Evolutionary conservation across 2,329 filamentous ascomycete species (phyloP).

Genomic region (Aspergillus proliferans): DNA sequence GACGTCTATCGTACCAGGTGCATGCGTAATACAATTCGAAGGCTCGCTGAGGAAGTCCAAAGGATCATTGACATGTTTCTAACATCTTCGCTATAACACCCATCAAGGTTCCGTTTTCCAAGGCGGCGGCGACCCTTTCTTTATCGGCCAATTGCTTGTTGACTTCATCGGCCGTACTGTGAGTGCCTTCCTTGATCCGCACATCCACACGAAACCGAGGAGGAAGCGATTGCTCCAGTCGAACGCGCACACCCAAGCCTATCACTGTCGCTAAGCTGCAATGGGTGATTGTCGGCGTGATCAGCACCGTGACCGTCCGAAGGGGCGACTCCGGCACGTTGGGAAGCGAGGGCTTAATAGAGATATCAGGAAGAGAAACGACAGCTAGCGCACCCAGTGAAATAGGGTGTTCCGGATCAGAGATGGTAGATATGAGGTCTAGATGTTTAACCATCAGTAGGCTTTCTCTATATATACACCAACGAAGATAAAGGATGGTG

Average conservation of each 20-base stretch:
- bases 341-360: conserved; percentile 63
- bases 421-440: conserved; percentile 93
- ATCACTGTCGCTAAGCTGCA: conserved; percentile 96
- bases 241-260: conserved; percentile 82
- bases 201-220: conserved; percentile 90
- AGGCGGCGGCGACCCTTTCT: conserved; percentile 86
- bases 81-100: conserved; percentile 90
- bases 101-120: conserved; percentile 89
- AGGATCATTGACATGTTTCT: conserved; percentile 62
- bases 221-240: conserved; percentile 83
- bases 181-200: conserved; percentile 90
- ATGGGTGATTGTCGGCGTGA: conserved; percentile 95
- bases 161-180: conserved; percentile 88
- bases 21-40: not conserved
- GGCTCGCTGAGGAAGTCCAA: not conserved
- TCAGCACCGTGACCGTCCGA: conserved; percentile 73
- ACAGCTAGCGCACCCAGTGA: conserved; percentile 90
- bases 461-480: not conserved
- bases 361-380: conserved; percentile 91
- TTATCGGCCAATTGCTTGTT: conserved; percentile 97
- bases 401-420: conserved; percentile 92
- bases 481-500: not conserved
- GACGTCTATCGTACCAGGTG: not conserved
- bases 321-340: conserved; percentile 53
- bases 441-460: not conserved